Evolutionary conservation across 139 green algal species (phyloP).

Genomic region (Gonium pectorale): DNA sequence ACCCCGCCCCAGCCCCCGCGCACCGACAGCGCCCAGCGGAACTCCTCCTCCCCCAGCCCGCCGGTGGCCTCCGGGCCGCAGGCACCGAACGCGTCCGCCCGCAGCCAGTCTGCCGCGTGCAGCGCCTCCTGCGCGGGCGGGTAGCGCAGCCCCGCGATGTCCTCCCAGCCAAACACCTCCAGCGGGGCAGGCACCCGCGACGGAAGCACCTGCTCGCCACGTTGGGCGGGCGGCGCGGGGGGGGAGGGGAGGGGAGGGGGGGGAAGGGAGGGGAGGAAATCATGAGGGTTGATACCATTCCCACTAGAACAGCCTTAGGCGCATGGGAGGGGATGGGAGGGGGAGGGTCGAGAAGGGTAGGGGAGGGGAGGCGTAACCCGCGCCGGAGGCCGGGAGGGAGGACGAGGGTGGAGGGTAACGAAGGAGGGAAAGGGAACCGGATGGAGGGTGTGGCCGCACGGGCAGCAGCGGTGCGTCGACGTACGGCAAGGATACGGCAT

Average conservation of each 20-base stretch:
- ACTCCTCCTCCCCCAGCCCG: background rate
- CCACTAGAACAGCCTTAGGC: too few relatives aligned
- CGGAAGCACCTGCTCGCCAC: slow-evolving; percentile 64
- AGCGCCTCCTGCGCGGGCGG: slow-evolving; percentile 42
- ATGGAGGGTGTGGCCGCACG: too few relatives aligned
- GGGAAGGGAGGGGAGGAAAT: background rate
- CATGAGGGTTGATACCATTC: background rate
- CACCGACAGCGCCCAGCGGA: slow-evolving; percentile 78
- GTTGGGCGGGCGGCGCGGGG: background rate
- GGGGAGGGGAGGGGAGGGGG: background rate
- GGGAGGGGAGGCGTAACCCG: too few relatives aligned
- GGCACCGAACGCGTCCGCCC: background rate
- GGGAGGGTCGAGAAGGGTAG: background rate
- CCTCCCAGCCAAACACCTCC: slow-evolving; percentile 59
- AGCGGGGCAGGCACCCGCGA: slow-evolving; percentile 65
- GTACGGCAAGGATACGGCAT: too few relatives aligned
- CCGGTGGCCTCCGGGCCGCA: background rate
- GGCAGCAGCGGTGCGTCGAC: too few relatives aligned
- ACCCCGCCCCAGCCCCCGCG: background rate
- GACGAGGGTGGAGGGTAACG: too few relatives aligned
- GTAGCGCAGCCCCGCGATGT: slow-evolving; percentile 66
- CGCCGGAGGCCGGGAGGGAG: too few relatives aligned
- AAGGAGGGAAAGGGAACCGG: too few relatives aligned
- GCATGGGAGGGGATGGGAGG: too few relatives aligned
- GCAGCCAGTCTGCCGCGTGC: slow-evolving; percentile 27